phyloP scores from a whole-genome alignment of 1,284 basidiomycete species.

The Somion occarium region DNA sequence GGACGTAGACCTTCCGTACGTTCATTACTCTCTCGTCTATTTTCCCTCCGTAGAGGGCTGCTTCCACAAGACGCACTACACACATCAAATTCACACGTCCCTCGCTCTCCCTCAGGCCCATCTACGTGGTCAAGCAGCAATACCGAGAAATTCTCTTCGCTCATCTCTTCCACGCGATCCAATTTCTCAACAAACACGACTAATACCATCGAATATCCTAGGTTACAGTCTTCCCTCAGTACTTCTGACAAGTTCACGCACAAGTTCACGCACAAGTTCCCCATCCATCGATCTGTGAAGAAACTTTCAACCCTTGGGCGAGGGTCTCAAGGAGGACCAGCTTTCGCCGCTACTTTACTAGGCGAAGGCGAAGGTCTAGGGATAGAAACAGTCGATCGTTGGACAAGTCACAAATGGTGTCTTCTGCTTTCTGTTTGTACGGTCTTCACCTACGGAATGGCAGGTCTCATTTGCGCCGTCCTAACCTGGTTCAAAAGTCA shows the following conservation, averaged over 20 bases:
- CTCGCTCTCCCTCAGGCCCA: background rate
- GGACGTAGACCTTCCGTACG: background rate
- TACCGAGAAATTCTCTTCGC: background rate
- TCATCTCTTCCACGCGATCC: background rate
- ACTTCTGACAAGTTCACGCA: conserved; percentile 44
- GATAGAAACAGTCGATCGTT: conserved; percentile 34
- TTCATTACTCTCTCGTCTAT: background rate
- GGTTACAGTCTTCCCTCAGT: conserved; percentile 20
- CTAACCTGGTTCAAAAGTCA: conserved; percentile 58
- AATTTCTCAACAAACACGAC: background rate
- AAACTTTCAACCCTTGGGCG: conserved; percentile 13
- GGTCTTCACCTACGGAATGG: conserved; percentile 46
- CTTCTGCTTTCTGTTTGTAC: conserved; percentile 46
- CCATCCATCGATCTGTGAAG: conserved; percentile 36
- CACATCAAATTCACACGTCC: background rate
- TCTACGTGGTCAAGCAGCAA: background rate
- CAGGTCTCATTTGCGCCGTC: conserved; percentile 41
- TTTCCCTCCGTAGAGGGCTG: background rate
- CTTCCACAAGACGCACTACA: background rate
- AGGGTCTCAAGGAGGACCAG: conserved; percentile 15
- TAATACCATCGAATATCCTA: background rate
- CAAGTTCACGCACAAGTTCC: conserved; percentile 53
- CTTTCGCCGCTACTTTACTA: conserved; percentile 17
- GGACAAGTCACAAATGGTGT: conserved; percentile 56
- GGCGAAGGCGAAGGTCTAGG: conserved; percentile 37